Base-by-base conservation (phyloP, 805 yeast species). In the Cyberlindnera suaveolens region DNA sequence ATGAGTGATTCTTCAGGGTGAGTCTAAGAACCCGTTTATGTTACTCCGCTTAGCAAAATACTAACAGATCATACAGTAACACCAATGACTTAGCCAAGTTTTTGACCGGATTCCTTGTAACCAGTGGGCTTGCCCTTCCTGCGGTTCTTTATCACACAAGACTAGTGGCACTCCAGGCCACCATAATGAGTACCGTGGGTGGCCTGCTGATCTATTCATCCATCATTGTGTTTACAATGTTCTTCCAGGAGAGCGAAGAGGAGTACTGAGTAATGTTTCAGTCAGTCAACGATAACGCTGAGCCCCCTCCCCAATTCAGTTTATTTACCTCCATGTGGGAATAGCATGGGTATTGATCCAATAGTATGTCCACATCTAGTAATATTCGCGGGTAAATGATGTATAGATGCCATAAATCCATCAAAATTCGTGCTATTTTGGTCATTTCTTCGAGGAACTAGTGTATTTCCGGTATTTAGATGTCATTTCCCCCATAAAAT, bases 181-280 rank as follows among this genome's bases (percentile, higher is more conserved):
- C 80, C 64, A 52, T 76, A 16, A 80, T 91, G 80, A 84, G 96
- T 38, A 74, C 86, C 29, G 44, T 71, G 11, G 99, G 98, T 14
- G 98, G 98, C n/a, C 49, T 73, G 16, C 72, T 90, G 47, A 86
- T 91, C 37, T 90, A 85, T 64, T 75, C 81, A 6, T 83, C 96
- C 6, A 88, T 91, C 29, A 83, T 86, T 39, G 77, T 86, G 7
- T 91, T 91, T 60, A 80, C 86, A 5, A 70, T 81, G 59, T 87
- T 85, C 57, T 91, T 91, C 70, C 62, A 77, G 31, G 69, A 66
- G 14, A 59, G 54, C 7, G 72, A 69, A 44, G 66, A 67, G 15
- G 64, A 67, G 44, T 68, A 65, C 60, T 57, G 37, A 45, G 15
- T 19, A 23, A 16, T 34, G 14, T 11, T 2, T 4, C 27, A 23